Percentiles rank a stretch among this genome's conserved stretches.
These are phyloP conservation scores for Sesbania bispinosa DNA, from an alignment of 306 rosid genomes.

Conservation along the genomic window DNA sequence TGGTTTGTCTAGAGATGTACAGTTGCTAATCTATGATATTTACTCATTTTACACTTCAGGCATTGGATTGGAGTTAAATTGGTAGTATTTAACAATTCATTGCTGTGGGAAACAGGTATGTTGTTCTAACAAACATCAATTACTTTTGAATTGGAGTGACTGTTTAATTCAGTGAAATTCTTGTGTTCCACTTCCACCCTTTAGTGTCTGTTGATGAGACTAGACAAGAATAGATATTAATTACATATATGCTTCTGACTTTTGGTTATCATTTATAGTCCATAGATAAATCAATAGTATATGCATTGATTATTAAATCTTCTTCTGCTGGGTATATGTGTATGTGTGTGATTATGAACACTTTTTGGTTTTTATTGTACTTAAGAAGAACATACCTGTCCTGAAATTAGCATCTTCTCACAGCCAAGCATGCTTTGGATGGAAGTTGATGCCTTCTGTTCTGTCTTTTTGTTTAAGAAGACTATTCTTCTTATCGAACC, in stretches of 20 bases:
- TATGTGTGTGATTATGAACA: conserved; percentile 16
- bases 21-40: conserved; percentile 9
- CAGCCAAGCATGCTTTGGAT: conserved; percentile 38
- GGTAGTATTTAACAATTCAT: conserved; percentile 12
- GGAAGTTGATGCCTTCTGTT: conserved; percentile 42
- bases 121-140: conserved; percentile 21
- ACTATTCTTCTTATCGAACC: conserved; percentile 51
- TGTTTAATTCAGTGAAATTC: conserved; percentile 18
- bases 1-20: conserved; percentile 20
- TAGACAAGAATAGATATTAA: conserved; percentile 6
- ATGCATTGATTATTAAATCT: conserved; percentile 27
- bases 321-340: conserved; percentile 7
- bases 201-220: conserved; percentile 23
- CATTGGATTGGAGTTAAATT: conserved; percentile 22
- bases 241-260: conserved; percentile 17
- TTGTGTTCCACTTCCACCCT: conserved; percentile 15
- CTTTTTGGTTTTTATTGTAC: conserved; percentile 36
- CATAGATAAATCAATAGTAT: conserved; percentile 26
- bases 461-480: conserved; percentile 46
- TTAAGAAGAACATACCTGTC: conserved; percentile 37
- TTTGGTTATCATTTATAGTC: not conserved
- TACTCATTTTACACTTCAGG: conserved; percentile 10
- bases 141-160: conserved; percentile 9
- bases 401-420: conserved; percentile 31
- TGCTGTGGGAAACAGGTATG: conserved; percentile 3